Conservation (phyloP, 1,139 yeast species). For the Kluyveromyces marxianus region DNA sequence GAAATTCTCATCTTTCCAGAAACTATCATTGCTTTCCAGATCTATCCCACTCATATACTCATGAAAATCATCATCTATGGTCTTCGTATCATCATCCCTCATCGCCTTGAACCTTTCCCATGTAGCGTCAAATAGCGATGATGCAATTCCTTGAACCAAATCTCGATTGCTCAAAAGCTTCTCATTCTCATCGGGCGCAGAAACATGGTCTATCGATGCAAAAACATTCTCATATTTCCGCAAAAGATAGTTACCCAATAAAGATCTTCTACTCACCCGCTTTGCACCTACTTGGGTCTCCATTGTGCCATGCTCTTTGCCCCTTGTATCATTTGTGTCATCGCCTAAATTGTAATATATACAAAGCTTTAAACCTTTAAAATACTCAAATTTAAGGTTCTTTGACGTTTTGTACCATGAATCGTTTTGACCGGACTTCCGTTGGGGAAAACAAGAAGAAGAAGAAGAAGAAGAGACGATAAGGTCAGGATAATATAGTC, state of each 20-base stretch:
- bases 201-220: constrained; percentile 17
- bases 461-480: no score
- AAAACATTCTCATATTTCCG: constrained; percentile 23
- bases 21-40: constrained; percentile 23
- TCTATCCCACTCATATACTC: constrained; percentile 7
- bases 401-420: no score
- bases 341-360: no score
- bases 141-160: constrained; percentile 51
- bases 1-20: constrained; percentile 23
- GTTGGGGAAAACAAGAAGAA: no score
- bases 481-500: no score
- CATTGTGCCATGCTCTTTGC: constrained; percentile 2
- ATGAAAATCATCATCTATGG: constrained; percentile 13
- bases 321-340: neutral
- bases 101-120: constrained; percentile 35
- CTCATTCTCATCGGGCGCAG: constrained; percentile 13
- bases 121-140: constrained; percentile 49
- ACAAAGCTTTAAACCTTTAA: no score
- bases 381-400: no score
- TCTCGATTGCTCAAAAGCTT: constrained; percentile 38
- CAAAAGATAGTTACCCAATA: constrained; percentile 15
- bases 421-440: no score
- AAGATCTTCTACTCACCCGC: constrained; percentile 6
- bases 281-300: neutral
- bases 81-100: constrained; percentile 12